A percentile compares a stretch with the other conserved stretches of the same genome.
phyloP scores from a whole-genome alignment of 2,329 filamentous ascomycete genomes.

The Ophiocordyceps unilateralis region DNA sequence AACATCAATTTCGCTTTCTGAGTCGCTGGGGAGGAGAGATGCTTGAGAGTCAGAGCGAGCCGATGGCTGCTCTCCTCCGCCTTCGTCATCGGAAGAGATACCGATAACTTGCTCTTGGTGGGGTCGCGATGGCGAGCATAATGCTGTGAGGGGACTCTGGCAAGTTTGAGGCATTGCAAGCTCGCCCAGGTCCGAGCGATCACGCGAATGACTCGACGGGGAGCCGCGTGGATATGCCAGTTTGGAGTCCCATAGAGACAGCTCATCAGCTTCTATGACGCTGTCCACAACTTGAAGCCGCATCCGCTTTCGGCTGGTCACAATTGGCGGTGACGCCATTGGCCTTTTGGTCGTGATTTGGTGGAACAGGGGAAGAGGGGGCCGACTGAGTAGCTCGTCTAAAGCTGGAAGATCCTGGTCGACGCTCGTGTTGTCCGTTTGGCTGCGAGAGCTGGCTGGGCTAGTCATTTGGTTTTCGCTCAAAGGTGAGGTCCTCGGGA shows the following conservation, averaged over 20 bases:
- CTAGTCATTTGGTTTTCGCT: constrained; percentile 14
- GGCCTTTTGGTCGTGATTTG: constrained; percentile 8
- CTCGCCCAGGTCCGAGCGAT: not conserved
- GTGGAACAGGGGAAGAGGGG: constrained; percentile 2
- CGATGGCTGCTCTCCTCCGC: constrained; percentile 2
- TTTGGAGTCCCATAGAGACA: not conserved
- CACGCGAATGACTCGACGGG: not conserved
- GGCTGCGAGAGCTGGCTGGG: constrained; percentile 14
- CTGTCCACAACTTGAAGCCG: constrained; percentile 14
- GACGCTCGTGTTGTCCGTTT: constrained; percentile 19
- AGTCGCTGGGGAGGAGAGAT: constrained; percentile 10
- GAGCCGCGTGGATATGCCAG: not conserved
- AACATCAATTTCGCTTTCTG: constrained; percentile 23
- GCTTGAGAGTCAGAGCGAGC: constrained; percentile 1
- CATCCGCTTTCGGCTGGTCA: constrained; percentile 13
- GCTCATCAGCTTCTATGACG: constrained; percentile 9
- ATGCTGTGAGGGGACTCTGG: not conserved
- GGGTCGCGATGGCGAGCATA: not conserved
- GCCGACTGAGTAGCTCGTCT: constrained; percentile 14
- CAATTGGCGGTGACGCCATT: constrained; percentile 6
- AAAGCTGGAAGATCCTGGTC: constrained; percentile 21
- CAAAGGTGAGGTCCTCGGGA: constrained; percentile 11
- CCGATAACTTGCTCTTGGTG: constrained; percentile 1
- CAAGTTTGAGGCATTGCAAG: not conserved
- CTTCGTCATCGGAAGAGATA: constrained; percentile 10